phyloP scores from a whole-genome alignment of 331 rosid genomes.

The Quercus lobata region DNA sequence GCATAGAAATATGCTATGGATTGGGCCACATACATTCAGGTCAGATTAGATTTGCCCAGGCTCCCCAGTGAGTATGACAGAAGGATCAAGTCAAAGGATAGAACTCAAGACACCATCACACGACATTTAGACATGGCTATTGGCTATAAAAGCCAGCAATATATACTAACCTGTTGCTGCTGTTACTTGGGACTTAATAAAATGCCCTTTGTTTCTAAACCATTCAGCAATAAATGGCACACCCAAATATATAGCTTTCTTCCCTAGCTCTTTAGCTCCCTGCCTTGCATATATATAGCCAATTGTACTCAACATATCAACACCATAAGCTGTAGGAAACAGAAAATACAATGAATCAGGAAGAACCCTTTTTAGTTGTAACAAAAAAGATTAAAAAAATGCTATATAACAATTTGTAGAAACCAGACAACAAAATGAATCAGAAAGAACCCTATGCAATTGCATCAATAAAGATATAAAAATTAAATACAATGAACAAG shows the following conservation, averaged over 20 bases:
- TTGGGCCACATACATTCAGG: no score
- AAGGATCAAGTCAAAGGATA: not conserved
- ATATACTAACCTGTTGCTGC: slow-evolving; percentile 88
- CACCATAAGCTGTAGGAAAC: slow-evolving; percentile 80
- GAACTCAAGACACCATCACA: not conserved
- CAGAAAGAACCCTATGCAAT: slow-evolving; percentile 15
- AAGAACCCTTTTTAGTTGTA: not conserved
- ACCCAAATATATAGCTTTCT: slow-evolving; percentile 93
- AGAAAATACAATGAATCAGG: slow-evolving; percentile 17
- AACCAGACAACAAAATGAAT: slow-evolving; percentile 4
- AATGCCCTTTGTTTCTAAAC: slow-evolving; percentile 99
- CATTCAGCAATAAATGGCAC: slow-evolving; percentile 98
- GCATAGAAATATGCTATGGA: no score
- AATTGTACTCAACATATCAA: slow-evolving; percentile 89
- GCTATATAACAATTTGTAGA: not conserved
- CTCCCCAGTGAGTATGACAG: no score
- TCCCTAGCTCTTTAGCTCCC: slow-evolving; percentile 98
- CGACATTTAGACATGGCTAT: not conserved
- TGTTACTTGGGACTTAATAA: slow-evolving; percentile 94
- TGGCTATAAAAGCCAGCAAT: slow-evolving; percentile 7
- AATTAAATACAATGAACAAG: not conserved
- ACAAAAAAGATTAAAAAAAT: not conserved
- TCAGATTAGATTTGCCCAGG: no score
- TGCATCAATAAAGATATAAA: not conserved
- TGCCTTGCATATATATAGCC: slow-evolving; percentile 97